These are phyloP conservation scores for Fusarium palustre DNA, from an alignment of 2,329 filamentous ascomycete species.

Conservation along the genomic window DNA sequence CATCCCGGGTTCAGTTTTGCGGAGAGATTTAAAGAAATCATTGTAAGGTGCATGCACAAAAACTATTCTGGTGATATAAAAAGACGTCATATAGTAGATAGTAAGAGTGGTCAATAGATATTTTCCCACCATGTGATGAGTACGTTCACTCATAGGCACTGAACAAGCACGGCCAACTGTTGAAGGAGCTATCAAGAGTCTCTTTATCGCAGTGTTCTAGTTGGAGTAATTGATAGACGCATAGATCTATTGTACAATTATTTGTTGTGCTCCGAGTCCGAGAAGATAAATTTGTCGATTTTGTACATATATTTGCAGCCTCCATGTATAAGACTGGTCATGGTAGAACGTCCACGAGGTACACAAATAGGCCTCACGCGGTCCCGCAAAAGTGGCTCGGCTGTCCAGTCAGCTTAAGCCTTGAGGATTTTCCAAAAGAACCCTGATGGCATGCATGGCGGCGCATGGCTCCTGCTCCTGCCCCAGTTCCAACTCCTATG, in stretches of 20 bases:
- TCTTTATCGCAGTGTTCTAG: neutral
- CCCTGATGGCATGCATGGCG: conserved; percentile 38
- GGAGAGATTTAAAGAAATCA: neutral
- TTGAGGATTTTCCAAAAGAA: conserved; percentile 17
- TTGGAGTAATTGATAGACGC: neutral
- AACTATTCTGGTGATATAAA: neutral
- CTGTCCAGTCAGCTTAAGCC: neutral
- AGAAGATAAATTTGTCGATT: neutral
- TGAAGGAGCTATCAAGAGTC: neutral
- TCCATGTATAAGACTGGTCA: neutral
- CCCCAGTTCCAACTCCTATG: neutral
- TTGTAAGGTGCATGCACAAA: neutral
- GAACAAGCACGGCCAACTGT: neutral
- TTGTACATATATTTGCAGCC: neutral
- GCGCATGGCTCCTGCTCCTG: neutral
- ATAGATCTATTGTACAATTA: no score
- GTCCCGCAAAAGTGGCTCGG: conserved; percentile 18
- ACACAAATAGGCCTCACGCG: neutral
- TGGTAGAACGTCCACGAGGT: conserved; percentile 33
- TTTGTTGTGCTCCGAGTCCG: neutral
- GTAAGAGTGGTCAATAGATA: neutral
- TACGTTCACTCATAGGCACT: neutral
- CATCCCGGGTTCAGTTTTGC: conserved; percentile 19
- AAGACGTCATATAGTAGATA: neutral
- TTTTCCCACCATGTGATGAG: neutral